Base-by-base conservation (phyloP, 2,329 filamentous ascomycete species). In the Dothideomycetes sp. region DNA sequence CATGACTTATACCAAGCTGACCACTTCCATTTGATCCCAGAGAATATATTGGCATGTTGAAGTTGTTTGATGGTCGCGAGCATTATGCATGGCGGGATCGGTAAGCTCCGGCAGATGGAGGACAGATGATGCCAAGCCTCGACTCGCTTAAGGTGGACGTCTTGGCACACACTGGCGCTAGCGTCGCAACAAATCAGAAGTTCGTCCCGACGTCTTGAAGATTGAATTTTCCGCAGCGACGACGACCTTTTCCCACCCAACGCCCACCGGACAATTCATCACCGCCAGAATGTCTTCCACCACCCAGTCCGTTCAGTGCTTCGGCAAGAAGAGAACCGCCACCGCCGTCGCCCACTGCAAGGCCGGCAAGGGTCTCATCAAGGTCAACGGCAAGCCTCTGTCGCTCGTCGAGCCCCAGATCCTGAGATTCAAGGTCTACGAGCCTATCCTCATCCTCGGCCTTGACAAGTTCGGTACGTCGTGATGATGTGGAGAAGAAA, bases 401-500 rank as follows among this genome's bases (percentile, higher is more conserved):
- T 75, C 75, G 62, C 84, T 96, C 61, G 84, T 94, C 60, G 84
- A 95, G 75, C 88, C 91, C 60, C 84, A 94, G 74, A 81, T 94
- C 70, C 79, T 98, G 62, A 84, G 91, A 69, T 95, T 94, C 82
- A 96, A 95, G 84, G 88, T 96, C 72, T 98, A 98, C 81, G 91
- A 98, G 75, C 91, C 91, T 59, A 73, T 98, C 69, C 81, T 98
- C 60, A 84, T 98, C 64, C 79, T 96, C 64, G 91, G 91, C 57
- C 79, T 93, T 61, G 91, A 98, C 75, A 96, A 94, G 73, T 94
- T 94, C 74, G 79, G 68, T 70, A 66, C 50, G 66, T 27, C 22
- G 12, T 27, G 22, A 27, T 34, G 31, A 17, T 34, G 16, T 19
- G 14, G 31, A 18, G 38, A 27, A 32, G 33, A 40, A 19, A 31